These are phyloP conservation scores for Colletotrichum eleusines DNA, from an alignment of 2,329 filamentous ascomycete species.

Conservation along the genomic window DNA sequence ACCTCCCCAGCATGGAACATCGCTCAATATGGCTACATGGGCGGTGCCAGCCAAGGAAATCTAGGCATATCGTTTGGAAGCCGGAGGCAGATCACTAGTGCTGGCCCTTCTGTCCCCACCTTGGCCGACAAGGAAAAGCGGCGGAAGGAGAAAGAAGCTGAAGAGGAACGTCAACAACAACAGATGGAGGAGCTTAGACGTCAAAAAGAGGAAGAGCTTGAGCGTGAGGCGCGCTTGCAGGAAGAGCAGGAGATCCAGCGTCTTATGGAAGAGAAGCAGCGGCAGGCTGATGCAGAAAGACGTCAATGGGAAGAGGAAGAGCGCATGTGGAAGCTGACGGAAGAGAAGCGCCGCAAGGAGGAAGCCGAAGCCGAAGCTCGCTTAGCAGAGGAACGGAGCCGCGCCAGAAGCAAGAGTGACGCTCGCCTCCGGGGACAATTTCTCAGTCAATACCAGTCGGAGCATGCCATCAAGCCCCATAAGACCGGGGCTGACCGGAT, in stretches of 20 bases:
- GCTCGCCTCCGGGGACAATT: slow-evolving; percentile 83
- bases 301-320: slow-evolving; percentile 84
- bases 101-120: slow-evolving; percentile 82
- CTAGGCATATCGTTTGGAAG: slow-evolving; percentile 93
- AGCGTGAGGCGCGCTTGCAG: slow-evolving; percentile 69
- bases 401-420: slow-evolving; percentile 70
- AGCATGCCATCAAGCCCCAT: slow-evolving; percentile 61
- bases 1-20: slow-evolving; percentile 98
- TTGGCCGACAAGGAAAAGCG: slow-evolving; percentile 85
- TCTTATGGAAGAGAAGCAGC: slow-evolving; percentile 70
- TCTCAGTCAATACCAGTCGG: slow-evolving; percentile 86
- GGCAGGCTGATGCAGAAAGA: slow-evolving; percentile 75
- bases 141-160: slow-evolving; percentile 67
- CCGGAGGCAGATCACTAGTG: slow-evolving; percentile 90
- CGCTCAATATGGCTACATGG: slow-evolving; percentile 98
- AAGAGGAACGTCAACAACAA: slow-evolving; percentile 69
- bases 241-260: slow-evolving; percentile 76
- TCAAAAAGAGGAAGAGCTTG: slow-evolving; percentile 61
- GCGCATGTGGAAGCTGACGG: slow-evolving; percentile 80
- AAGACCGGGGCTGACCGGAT: slow-evolving; percentile 47
- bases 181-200: slow-evolving; percentile 66
- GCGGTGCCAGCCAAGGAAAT: slow-evolving; percentile 95
- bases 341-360: slow-evolving; percentile 77
- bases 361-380: slow-evolving; percentile 79
- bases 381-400: slow-evolving; percentile 74